phyloP scores from a whole-genome alignment of 2,329 filamentous ascomycete genomes.

The Colletotrichum navitas region DNA sequence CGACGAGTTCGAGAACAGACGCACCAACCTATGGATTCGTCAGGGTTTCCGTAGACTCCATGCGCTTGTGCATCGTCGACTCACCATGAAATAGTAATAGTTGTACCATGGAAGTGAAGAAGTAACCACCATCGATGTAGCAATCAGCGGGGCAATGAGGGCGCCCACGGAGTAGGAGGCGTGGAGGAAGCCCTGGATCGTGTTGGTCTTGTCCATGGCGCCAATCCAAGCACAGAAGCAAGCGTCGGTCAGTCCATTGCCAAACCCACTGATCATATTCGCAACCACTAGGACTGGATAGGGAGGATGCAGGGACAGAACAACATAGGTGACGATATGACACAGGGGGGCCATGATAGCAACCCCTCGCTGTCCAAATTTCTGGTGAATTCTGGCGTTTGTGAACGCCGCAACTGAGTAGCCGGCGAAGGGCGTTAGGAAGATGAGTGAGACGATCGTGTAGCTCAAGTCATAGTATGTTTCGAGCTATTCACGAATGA shows the following conservation, averaged over 20 bases:
- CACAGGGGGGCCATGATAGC: slow-evolving; percentile 71
- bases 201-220: slow-evolving; percentile 76
- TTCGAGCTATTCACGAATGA: slow-evolving; percentile 61
- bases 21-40: slow-evolving; percentile 56
- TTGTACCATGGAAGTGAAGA: slow-evolving; percentile 72
- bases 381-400: slow-evolving; percentile 71
- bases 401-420: slow-evolving; percentile 72
- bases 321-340: slow-evolving; percentile 72
- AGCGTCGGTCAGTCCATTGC: slow-evolving; percentile 72
- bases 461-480: slow-evolving; percentile 71
- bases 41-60: neutral
- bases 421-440: slow-evolving; percentile 73
- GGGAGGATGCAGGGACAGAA: slow-evolving; percentile 72
- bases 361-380: slow-evolving; percentile 74
- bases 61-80: slow-evolving; percentile 43
- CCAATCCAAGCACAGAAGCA: slow-evolving; percentile 67
- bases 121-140: slow-evolving; percentile 75
- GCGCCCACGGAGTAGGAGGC: slow-evolving; percentile 75
- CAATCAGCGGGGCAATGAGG: slow-evolving; percentile 72
- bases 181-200: slow-evolving; percentile 75
- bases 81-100: slow-evolving; percentile 80
- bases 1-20: slow-evolving; percentile 67
- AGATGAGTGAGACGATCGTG: slow-evolving; percentile 72
- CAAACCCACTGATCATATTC: slow-evolving; percentile 74
- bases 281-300: slow-evolving; percentile 73